phyloP scores from a whole-genome alignment of 129 eudicot species.

The Daucus carota region DH1_v3.0 NC_030384.2:39603501-39604000 shows the following conservation, averaged over 20 bases:
- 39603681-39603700: constrained; percentile 55
- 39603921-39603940: not conserved
- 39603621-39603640: constrained; percentile 15
- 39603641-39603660: constrained; percentile 48
- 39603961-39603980: not conserved
- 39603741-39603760: not conserved
- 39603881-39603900: constrained; percentile 35
- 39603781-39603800: constrained; percentile 6
- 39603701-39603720: constrained; percentile 49
- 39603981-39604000: not conserved
- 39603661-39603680: constrained; percentile 51
- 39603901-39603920: constrained; percentile 19
- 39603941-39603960: not conserved
- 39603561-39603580: not conserved
- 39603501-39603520: not conserved
- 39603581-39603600: not conserved
- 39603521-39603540: not conserved
- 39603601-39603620: not conserved
- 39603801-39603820: constrained; percentile 30
- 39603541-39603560: not conserved
- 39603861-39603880: constrained; percentile 68
- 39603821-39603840: constrained; percentile 47
- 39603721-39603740: constrained; percentile 9
- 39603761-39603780: not conserved
- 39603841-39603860: constrained; percentile 78